These are phyloP conservation scores for Yamadazyma endophytica DNA, from an alignment of 805 yeast species.

Conservation along the genomic window DNA sequence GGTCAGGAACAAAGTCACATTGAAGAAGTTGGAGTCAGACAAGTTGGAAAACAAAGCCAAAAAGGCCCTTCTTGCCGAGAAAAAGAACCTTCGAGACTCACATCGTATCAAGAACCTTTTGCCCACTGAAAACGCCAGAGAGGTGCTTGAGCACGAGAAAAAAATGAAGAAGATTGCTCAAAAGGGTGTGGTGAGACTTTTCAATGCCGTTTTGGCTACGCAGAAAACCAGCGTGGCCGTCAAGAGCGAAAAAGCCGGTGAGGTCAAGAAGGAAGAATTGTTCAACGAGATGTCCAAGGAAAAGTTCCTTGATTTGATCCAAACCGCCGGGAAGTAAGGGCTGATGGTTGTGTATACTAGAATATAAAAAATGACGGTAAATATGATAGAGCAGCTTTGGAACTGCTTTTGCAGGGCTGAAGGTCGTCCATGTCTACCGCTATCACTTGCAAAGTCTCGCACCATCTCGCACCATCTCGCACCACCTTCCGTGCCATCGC, in stretches of 20 bases:
- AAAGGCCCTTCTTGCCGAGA: constrained; percentile 64
- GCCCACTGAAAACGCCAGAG: constrained; percentile 59
- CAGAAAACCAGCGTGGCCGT: constrained; percentile 59
- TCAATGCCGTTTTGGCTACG: constrained; percentile 77
- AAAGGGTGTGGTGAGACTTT: constrained; percentile 79
- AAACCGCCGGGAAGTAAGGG: constrained; percentile 5
- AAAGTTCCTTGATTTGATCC: constrained; percentile 78
- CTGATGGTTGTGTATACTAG: not conserved
- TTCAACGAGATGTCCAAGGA: constrained; percentile 83
- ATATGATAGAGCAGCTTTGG: no score
- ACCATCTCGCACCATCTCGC: no score
- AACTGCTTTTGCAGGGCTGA: no score
- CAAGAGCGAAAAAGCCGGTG: constrained; percentile 41
- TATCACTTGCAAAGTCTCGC: no score
- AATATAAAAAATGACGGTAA: not conserved
- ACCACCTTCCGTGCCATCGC: no score
- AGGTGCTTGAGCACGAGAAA: constrained; percentile 61
- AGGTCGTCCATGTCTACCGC: no score
- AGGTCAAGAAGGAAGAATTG: constrained; percentile 52
- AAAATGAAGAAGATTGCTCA: constrained; percentile 77
- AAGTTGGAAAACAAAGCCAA: constrained; percentile 83
- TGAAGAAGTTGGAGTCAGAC: constrained; percentile 72
- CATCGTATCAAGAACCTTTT: constrained; percentile 65
- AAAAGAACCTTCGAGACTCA: constrained; percentile 60
- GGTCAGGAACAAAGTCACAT: constrained; percentile 70